Evolutionary conservation across 805 yeast species (phyloP).

Genomic region (Saccharomycopsis oosterbeekiorum): DNA sequence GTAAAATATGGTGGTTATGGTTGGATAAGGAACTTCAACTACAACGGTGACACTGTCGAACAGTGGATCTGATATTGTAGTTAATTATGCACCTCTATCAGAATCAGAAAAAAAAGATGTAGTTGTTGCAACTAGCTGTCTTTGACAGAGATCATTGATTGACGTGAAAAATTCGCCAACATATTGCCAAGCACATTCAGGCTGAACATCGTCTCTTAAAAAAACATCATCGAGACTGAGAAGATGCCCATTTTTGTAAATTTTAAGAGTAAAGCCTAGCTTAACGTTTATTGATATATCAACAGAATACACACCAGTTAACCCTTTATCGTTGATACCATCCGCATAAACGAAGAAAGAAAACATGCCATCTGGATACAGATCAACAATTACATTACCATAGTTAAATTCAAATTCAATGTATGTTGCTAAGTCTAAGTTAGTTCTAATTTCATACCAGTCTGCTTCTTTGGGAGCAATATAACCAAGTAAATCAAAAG

Average conservation of each 20-base stretch:
- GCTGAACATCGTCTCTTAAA: too few species aligned
- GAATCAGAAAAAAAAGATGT: too few species aligned
- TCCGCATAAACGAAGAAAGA: background rate
- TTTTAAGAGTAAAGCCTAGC: background rate
- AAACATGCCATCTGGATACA: background rate
- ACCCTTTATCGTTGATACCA: background rate
- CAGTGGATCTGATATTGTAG: too few species aligned
- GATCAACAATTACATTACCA: background rate
- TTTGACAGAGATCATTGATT: too few species aligned
- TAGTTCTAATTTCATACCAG: background rate
- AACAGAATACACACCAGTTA: background rate
- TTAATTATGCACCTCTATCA: too few species aligned
- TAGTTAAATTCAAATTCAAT: background rate
- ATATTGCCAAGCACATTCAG: too few species aligned
- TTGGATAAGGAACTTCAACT: background rate
- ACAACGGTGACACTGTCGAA: too few species aligned
- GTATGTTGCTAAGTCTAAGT: background rate
- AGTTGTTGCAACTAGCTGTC: too few species aligned
- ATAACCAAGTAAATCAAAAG: background rate
- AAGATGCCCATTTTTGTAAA: background rate
- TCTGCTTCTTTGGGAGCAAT: background rate
- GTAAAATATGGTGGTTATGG: background rate
- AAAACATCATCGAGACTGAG: background rate
- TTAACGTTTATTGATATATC: background rate
- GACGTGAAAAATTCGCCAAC: too few species aligned